These are phyloP conservation scores for Phytophthora pistaciae DNA, from an alignment of 352 stramenopile genomes.

Conservation along the genomic window DNA sequence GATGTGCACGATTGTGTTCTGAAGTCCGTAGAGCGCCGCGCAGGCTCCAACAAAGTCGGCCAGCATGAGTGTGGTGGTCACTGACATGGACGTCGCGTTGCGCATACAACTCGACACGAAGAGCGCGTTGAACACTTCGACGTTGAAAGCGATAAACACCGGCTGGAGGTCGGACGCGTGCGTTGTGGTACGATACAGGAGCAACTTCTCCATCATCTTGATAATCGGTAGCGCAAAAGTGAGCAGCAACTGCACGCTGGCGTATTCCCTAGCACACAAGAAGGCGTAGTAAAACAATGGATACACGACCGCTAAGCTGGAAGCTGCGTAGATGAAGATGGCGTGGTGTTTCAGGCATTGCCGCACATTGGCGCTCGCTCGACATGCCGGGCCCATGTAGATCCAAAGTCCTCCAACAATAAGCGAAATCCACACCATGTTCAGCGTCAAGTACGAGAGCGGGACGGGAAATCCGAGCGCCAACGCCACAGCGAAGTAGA, in stretches of 20 bases:
- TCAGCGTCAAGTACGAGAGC: slow-evolving; percentile 28
- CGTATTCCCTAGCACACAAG: slow-evolving; percentile 12
- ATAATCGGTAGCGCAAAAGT: slow-evolving; percentile 27
- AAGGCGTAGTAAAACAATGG: slow-evolving; percentile 36
- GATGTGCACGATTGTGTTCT: slow-evolving; percentile 13
- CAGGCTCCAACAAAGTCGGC: slow-evolving; percentile 31
- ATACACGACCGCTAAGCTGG: slow-evolving; percentile 26
- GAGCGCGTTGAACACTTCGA: slow-evolving; percentile 45
- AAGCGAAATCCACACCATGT: slow-evolving; percentile 26
- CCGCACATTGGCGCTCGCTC: background rate
- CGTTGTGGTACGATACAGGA: slow-evolving; percentile 24
- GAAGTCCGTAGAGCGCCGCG: slow-evolving; percentile 11
- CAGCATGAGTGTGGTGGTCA: slow-evolving; percentile 32
- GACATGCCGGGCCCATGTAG: slow-evolving; percentile 19
- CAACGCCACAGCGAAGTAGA: slow-evolving; percentile 26
- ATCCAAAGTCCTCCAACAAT: slow-evolving; percentile 18
- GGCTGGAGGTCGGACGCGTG: slow-evolving; percentile 33
- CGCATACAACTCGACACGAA: slow-evolving; percentile 48
- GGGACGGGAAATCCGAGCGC: slow-evolving; percentile 25
- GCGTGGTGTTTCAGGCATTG: slow-evolving; percentile 20
- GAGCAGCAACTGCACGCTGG: slow-evolving; percentile 25
- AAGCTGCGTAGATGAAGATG: slow-evolving; percentile 25
- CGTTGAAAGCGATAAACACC: slow-evolving; percentile 32
- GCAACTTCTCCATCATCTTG: slow-evolving; percentile 32
- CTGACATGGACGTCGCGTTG: slow-evolving; percentile 27